phyloP scores from a whole-genome alignment of 2,329 filamentous ascomycete genomes.

The Ophiostoma quercus region DNA sequence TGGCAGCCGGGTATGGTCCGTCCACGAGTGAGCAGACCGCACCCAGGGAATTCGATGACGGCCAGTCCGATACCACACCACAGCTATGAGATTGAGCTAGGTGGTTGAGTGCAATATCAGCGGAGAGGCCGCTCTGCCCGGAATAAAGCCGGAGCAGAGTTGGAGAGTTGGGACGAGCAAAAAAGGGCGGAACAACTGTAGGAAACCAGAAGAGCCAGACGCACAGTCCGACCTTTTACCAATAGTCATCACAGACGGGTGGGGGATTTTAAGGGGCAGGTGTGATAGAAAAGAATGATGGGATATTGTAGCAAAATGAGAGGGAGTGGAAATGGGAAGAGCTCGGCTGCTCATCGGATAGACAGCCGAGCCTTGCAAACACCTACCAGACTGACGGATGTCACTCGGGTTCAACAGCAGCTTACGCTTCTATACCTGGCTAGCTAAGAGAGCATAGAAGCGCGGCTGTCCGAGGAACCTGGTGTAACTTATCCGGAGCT shows the following conservation, averaged over 20 bases:
- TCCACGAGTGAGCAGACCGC: neutral
- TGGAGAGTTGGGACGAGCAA: conserved; percentile 15
- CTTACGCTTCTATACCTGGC: neutral
- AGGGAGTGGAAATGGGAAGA: neutral
- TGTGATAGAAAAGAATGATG: neutral
- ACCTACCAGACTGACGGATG: conserved; percentile 5
- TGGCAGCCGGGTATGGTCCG: conserved; percentile 18
- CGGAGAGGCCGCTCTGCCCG: neutral
- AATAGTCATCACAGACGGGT: conserved; percentile 42
- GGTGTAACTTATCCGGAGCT: neutral
- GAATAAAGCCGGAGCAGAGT: neutral
- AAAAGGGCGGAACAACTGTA: conserved; percentile 21
- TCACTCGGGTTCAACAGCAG: neutral
- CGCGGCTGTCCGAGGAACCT: neutral
- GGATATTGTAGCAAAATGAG: neutral
- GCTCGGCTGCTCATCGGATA: neutral
- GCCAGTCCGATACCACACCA: conserved; percentile 19
- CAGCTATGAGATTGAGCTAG: conserved; percentile 19
- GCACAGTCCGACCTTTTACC: conserved; percentile 46
- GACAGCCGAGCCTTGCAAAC: neutral
- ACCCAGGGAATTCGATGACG: conserved; percentile 16
- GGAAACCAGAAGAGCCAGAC: conserved; percentile 37
- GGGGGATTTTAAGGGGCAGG: neutral
- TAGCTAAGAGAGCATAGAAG: neutral
- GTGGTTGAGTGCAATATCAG: neutral